Conservation (phyloP, 176 grass and related monocot species). For the Tuctoria greenei region DNA sequence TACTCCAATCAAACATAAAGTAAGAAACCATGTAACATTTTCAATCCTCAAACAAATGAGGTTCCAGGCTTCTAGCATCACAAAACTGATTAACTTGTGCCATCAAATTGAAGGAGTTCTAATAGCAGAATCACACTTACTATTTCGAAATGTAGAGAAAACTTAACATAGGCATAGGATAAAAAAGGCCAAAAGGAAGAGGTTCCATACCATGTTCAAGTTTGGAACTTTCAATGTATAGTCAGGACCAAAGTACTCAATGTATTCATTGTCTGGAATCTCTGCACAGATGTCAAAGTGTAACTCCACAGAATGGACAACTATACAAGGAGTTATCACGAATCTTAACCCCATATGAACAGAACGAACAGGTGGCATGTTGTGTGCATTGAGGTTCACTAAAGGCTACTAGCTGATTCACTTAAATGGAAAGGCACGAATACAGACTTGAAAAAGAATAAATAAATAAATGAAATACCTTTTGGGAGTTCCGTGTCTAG, state of each 20-base stretch:
- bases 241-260: slow-evolving; percentile 87
- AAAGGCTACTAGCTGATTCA: neutral
- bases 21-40: slow-evolving; percentile 16
- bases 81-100: neutral
- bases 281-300: slow-evolving; percentile 55
- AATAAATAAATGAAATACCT: slow-evolving; percentile 50
- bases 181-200: slow-evolving; percentile 18
- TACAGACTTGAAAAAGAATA: slow-evolving; percentile 13
- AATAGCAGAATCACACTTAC: neutral
- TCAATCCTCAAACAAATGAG: slow-evolving; percentile 8
- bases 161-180: neutral
- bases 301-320: slow-evolving; percentile 18
- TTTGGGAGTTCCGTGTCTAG: slow-evolving; percentile 81
- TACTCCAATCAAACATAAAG: slow-evolving; percentile 44
- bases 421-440: slow-evolving; percentile 20
- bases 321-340: neutral
- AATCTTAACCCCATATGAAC: neutral
- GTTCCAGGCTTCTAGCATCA: neutral
- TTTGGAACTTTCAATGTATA: slow-evolving; percentile 81
- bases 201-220: slow-evolving; percentile 69
- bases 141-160: neutral
- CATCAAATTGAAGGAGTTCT: neutral
- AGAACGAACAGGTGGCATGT: neutral
- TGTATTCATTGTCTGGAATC: slow-evolving; percentile 93
- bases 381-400: neutral